A percentile compares a stretch with the other conserved stretches of the same genome.
Conservation (phyloP, 352 stramenopile genomes). For the Phytopythium cucurbitacearum region DNA sequence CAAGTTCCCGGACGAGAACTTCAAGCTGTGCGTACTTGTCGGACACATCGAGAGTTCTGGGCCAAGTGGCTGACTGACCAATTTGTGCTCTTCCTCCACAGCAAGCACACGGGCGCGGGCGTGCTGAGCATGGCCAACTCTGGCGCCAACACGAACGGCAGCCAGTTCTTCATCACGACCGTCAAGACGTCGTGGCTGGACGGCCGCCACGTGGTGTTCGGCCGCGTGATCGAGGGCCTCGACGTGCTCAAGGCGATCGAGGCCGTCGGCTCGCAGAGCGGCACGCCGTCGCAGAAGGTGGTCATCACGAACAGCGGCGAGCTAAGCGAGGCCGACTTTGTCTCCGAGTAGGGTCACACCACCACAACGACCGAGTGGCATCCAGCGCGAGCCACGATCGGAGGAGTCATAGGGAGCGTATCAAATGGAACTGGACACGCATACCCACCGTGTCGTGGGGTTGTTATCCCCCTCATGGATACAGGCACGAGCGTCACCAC, state of each 20-base stretch:
- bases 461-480: too few relatives aligned
- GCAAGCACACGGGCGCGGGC: constrained; percentile 86
- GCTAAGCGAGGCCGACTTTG: constrained; percentile 25
- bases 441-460: too few relatives aligned
- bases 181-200: constrained; percentile 89
- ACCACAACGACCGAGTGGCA: too few relatives aligned
- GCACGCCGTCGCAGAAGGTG: constrained; percentile 87
- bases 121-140: constrained; percentile 96
- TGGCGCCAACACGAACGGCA: constrained; percentile 96
- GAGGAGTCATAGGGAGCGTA: too few relatives aligned
- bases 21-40: constrained; percentile 11
- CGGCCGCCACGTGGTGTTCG: constrained; percentile 93
- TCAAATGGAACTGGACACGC: too few relatives aligned
- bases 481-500: too few relatives aligned
- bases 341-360: too few relatives aligned
- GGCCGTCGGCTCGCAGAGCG: constrained; percentile 90
- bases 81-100: constrained; percentile 2
- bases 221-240: constrained; percentile 94
- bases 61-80: neutral
- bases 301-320: constrained; percentile 95
- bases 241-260: constrained; percentile 98
- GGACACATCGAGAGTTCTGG: neutral
- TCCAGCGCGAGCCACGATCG: too few relatives aligned
- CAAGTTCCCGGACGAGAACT: constrained; percentile 96
- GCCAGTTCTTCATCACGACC: constrained; percentile 97